phyloP scores from a whole-genome alignment of 169 alveolate species.

The Perkinsus chesapeaki region DNA sequence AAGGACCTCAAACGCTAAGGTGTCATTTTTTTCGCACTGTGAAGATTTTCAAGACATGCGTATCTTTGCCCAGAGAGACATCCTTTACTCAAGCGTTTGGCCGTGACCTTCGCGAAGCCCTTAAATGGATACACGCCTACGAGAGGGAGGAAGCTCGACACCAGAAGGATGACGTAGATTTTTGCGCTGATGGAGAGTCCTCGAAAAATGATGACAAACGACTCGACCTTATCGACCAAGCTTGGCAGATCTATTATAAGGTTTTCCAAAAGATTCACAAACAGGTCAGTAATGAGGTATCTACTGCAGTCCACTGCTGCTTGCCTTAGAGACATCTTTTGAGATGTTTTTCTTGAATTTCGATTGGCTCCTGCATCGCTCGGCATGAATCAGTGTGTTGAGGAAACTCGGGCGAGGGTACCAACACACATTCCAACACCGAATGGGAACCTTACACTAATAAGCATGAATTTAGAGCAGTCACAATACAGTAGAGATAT shows the following conservation, averaged over 20 bases:
- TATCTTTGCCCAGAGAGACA: background rate
- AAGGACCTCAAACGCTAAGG: conserved; percentile 55
- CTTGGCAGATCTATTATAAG: conserved; percentile 8
- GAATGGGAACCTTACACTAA: too few species aligned
- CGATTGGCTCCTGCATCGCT: too few species aligned
- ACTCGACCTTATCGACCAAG: background rate
- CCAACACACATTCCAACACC: too few species aligned
- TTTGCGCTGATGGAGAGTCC: background rate
- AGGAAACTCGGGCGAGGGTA: too few species aligned
- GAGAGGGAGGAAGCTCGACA: background rate
- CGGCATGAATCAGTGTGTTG: too few species aligned
- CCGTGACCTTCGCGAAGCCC: conserved; percentile 10
- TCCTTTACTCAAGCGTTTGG: conserved; percentile 10
- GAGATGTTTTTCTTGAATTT: too few species aligned
- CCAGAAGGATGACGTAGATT: background rate
- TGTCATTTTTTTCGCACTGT: background rate
- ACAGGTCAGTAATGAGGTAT: too few species aligned
- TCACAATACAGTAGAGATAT: too few species aligned
- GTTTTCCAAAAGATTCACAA: conserved; percentile 3
- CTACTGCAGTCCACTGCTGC: too few species aligned
- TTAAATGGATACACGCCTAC: background rate
- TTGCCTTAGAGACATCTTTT: too few species aligned
- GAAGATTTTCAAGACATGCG: background rate
- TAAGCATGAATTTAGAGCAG: too few species aligned
- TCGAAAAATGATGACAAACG: background rate